A percentile compares a stretch with the other conserved stretches of the same genome.
These are phyloP conservation scores for Cercospora berteroae DNA, from an alignment of 2,329 filamentous ascomycete species.

Conservation along the genomic window DNA sequence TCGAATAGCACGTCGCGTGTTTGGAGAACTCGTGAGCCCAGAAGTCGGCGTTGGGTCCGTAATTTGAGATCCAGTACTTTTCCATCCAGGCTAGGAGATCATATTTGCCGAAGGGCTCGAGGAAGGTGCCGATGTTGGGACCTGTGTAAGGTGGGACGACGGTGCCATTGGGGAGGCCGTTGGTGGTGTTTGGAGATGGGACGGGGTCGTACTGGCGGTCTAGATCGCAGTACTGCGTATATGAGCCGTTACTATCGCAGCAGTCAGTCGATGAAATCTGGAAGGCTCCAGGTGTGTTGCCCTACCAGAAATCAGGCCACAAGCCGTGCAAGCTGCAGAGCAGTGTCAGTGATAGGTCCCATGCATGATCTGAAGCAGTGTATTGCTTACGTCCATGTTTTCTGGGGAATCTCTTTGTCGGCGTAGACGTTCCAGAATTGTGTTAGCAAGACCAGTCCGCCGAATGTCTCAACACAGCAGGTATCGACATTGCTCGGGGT, in stretches of 20 bases:
- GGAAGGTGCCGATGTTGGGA: slow-evolving; percentile 57
- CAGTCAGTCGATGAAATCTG: slow-evolving; percentile 4
- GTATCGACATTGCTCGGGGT: slow-evolving; percentile 51
- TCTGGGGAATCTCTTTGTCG: slow-evolving; percentile 57
- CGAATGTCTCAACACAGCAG: slow-evolving; percentile 65
- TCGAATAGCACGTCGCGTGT: slow-evolving; percentile 59
- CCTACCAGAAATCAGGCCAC: slow-evolving; percentile 9
- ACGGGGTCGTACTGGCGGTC: slow-evolving; percentile 62
- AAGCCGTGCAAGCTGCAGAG: not conserved
- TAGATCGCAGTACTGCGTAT: slow-evolving; percentile 67
- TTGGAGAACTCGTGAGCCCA: slow-evolving; percentile 50
- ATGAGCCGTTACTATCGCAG: slow-evolving; percentile 50
- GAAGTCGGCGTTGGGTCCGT: slow-evolving; percentile 57
- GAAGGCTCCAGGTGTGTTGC: too few species aligned
- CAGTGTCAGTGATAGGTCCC: not conserved
- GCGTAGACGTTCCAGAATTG: slow-evolving; percentile 67
- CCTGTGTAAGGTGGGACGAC: slow-evolving; percentile 59
- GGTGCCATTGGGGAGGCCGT: slow-evolving; percentile 51
- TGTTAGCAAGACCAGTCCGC: slow-evolving; percentile 60
- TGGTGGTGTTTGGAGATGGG: slow-evolving; percentile 61
- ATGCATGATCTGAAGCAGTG: not conserved
- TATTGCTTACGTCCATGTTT: slow-evolving; percentile 52
- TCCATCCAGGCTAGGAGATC: slow-evolving; percentile 66
- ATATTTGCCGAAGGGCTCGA: slow-evolving; percentile 56
- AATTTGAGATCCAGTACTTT: slow-evolving; percentile 62